These are phyloP conservation scores for Calonectria ilicicola DNA, from an alignment of 2,329 filamentous ascomycete genomes.

Conservation along the genomic window DNA sequence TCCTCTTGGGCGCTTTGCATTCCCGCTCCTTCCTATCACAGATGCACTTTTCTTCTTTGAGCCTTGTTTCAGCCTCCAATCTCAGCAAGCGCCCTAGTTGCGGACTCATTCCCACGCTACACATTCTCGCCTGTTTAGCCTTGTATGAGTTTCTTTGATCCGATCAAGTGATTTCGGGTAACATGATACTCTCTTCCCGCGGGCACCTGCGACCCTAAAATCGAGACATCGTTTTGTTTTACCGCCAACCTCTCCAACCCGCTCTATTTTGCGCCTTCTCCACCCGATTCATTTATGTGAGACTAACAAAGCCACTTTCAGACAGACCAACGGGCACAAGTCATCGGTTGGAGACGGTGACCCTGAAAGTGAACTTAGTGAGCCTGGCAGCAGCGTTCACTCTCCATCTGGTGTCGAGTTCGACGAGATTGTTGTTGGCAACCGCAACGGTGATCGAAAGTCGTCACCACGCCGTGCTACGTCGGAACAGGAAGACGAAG, in stretches of 20 bases:
- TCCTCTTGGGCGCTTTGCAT: background rate
- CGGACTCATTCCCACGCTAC: background rate
- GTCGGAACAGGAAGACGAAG: slow-evolving; percentile 56
- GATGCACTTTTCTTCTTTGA: slow-evolving; percentile 13
- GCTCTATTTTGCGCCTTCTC: background rate
- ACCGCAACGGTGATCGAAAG: slow-evolving; percentile 54
- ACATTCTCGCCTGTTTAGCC: background rate
- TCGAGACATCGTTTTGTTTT: slow-evolving; percentile 2
- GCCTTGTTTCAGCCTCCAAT: slow-evolving; percentile 19
- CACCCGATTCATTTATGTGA: slow-evolving; percentile 1
- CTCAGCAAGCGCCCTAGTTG: slow-evolving; percentile 8
- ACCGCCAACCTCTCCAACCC: background rate
- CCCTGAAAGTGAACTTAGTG: slow-evolving; percentile 58
- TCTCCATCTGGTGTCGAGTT: slow-evolving; percentile 53
- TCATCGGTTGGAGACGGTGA: slow-evolving; percentile 53
- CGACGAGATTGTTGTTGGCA: slow-evolving; percentile 66
- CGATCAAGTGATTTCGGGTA: slow-evolving; percentile 16
- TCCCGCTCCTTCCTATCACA: slow-evolving; percentile 1
- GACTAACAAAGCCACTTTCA: slow-evolving; percentile 41
- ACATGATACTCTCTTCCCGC: background rate
- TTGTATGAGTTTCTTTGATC: background rate
- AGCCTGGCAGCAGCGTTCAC: slow-evolving; percentile 49
- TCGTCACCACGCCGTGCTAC: slow-evolving; percentile 48
- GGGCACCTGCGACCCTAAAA: background rate
- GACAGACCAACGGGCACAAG: slow-evolving; percentile 45